Base-by-base conservation (phyloP, 2,329 filamentous ascomycete species). In the Ophiostoma triangulosporum region DNA sequence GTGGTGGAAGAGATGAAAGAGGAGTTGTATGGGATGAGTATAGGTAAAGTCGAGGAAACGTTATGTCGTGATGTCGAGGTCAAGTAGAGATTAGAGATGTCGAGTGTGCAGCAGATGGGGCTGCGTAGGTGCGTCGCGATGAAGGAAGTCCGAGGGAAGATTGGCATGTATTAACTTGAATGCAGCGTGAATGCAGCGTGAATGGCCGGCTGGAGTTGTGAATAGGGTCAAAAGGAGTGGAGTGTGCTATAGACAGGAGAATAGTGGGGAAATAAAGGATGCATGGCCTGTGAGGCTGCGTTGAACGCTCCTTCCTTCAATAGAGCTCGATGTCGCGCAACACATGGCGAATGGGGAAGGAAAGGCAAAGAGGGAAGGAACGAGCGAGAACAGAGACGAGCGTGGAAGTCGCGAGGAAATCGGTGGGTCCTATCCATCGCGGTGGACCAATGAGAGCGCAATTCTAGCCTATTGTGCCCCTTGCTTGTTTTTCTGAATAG, bases 241-340 rank as follows among this genome's bases (percentile, higher is more conserved):
- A 45, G 14, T 15, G 3, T 12, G 22, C 4, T 17, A n/a, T 15
- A 24, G 24, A 46, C 5, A 46, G 15, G 31, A 14, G 29, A 46
- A 45, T 7, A 12, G 12, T 26, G 29, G 15, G 27, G 27, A 20
- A 14, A 50, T 24, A 31, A 29, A 43, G n/a, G n/a, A n/a, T n/a
- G n/a, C 29, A 33, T 22, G 45, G 20, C 17, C 27, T 3, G 17
- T 26, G 32, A 32, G 50, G 38, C 26, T 46, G 50, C 35, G 40
- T 36, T 26, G 22, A 35, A 45, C 27, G 54, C 45, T 52, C 54
- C 50, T 55, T 52, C 54, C 54, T 50, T 48, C 22, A 33, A 17
- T n/a, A n/a, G 35, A 50, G 35, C n/a, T 55, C 45, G 24, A 52
- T 55, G 50, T 48, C 50, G 54, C 54, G 54, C 50, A 51, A 46